Percentiles rank a stretch among this genome's conserved stretches.
phyloP scores from a whole-genome alignment of 2,329 filamentous ascomycete species.

The Diaporthe sp. region DNA sequence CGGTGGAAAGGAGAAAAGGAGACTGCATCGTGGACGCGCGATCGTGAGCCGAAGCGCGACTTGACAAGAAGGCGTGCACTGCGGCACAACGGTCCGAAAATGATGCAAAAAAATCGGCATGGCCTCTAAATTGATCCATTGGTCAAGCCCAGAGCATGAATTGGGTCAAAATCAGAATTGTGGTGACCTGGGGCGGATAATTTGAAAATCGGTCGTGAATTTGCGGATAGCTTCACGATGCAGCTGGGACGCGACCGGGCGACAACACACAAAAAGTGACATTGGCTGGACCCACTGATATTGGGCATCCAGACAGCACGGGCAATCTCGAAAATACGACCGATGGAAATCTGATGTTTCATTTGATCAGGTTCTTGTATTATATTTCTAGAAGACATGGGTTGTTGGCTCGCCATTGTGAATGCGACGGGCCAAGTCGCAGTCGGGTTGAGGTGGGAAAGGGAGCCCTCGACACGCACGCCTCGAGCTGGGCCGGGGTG shows the following conservation, averaged over 20 bases:
- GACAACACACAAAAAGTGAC: slow-evolving; percentile 33
- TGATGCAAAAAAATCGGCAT: slow-evolving; percentile 26
- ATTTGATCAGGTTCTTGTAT: slow-evolving; percentile 9
- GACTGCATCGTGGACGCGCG: slow-evolving; percentile 29
- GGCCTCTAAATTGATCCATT: slow-evolving; percentile 24
- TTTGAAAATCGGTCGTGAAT: slow-evolving; percentile 18
- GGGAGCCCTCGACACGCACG: slow-evolving; percentile 18
- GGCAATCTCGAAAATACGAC: neutral
- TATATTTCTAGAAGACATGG: slow-evolving; percentile 29
- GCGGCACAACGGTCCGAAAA: slow-evolving; percentile 25
- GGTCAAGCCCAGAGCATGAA: slow-evolving; percentile 17
- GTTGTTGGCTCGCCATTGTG: slow-evolving; percentile 33
- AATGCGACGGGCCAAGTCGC: slow-evolving; percentile 31
- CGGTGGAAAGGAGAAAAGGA: neutral
- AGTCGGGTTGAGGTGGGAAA: neutral
- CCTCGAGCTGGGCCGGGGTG: slow-evolving; percentile 14
- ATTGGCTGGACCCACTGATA: slow-evolving; percentile 27
- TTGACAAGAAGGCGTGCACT: slow-evolving; percentile 26
- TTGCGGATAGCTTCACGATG: slow-evolving; percentile 36
- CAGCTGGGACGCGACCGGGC: slow-evolving; percentile 11
- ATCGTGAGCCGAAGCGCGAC: slow-evolving; percentile 24
- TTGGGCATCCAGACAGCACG: neutral
- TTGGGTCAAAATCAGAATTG: slow-evolving; percentile 11
- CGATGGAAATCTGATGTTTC: neutral
- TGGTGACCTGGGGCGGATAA: slow-evolving; percentile 29